Conservation (phyloP, 805 yeast genomes). For the Schwanniomyces vanrijiae region DNA sequence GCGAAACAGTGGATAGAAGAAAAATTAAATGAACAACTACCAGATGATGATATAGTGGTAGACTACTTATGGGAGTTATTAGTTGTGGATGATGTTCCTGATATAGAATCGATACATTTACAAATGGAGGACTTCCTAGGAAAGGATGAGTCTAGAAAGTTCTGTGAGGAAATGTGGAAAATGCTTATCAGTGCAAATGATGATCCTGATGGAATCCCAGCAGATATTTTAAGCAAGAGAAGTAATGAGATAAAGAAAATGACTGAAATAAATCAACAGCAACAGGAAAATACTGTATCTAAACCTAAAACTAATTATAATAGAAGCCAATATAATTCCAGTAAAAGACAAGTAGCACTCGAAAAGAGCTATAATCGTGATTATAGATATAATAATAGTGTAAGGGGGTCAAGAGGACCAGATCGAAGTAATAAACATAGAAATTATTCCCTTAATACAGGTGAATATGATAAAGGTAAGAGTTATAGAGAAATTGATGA, state of each 20-base stretch:
- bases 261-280: background rate
- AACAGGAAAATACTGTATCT: background rate
- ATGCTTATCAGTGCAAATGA: constrained; percentile 44
- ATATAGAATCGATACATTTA: constrained; percentile 38
- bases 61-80: constrained; percentile 48
- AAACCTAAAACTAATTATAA: constrained; percentile 20
- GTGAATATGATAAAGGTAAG: background rate
- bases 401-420: background rate
- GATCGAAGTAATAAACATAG: background rate
- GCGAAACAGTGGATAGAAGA: constrained; percentile 41
- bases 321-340: constrained; percentile 17
- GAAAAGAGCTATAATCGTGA: background rate
- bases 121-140: constrained; percentile 49
- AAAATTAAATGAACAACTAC: constrained; percentile 34
- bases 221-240: constrained; percentile 8
- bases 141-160: constrained; percentile 35
- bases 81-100: constrained; percentile 29
- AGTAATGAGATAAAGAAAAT: constrained; percentile 2
- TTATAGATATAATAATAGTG: background rate
- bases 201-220: constrained; percentile 47
- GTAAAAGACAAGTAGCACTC: constrained; percentile 1
- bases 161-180: constrained; percentile 46
- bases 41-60: constrained; percentile 52
- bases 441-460: background rate
- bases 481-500: background rate